Evolutionary conservation across 2,329 filamentous ascomycete genomes (phyloP), one percentile per base, ranked within the genome.

Genomic region (Mycosphaerella sp.): DNA sequence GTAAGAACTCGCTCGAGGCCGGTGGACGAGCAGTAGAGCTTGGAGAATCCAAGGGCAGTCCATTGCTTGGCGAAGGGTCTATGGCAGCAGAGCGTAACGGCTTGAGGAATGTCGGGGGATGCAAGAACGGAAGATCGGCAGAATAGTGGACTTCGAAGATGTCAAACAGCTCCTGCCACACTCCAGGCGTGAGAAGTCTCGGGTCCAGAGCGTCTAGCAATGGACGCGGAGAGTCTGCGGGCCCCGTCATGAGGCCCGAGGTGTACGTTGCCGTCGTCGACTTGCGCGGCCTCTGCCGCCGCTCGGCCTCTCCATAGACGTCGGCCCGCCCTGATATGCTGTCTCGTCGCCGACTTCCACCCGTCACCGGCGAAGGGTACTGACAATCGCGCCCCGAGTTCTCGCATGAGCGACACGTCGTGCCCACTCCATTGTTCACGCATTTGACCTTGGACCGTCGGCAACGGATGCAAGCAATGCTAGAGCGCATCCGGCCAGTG

Each of bases 361-460:
- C 65, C 27, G 68, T 62, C 12, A 70, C 69, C 6, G 76, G 72
- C 28, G 80, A 73, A 7, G 86, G 85, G 67, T 89, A 89, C 55
- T 79, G 79, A 66, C 88, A 93, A 53, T 87, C 79, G 64, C 86
- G 79, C 40, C 83, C 81, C 44, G 80, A 80, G 53, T 82, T 82
- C 64, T 85, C 79, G 66, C 88, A 94, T 10, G 82, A 82, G 56
- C 86, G 81, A 72, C 88, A 94, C 13, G 80, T 81, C 13, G 81
- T 83, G 55, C 79, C 79, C 51, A 84, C 79, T 54, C 86, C 86
- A 59, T 80, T 79, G 70, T 93, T 93, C 68, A 88, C 82, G 72
- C 88, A 94, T 70, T 91, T 91, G 66, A 91, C 87, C 71, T 93
- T 94, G 66, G 86, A 89, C 62, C 81, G 81, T 52, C 87, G 79